Conservation (phyloP, 768 basidiomycete genomes). For the Auriscalpium orientale region DNA sequence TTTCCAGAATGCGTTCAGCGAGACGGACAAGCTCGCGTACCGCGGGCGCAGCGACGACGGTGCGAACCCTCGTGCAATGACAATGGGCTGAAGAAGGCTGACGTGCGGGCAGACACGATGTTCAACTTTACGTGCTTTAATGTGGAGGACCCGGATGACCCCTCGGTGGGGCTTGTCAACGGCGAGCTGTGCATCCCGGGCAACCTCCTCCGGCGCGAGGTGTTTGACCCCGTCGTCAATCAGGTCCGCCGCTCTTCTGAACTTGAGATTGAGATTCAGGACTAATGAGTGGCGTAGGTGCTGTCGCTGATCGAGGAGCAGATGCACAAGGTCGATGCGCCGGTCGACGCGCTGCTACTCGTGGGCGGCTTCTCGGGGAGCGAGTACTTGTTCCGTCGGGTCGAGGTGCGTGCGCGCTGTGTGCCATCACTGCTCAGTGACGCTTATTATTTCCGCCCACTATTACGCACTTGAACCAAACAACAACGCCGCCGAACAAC, state of each 20-base stretch:
- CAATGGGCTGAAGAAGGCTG: background rate
- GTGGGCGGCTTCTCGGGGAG: conserved; percentile 88
- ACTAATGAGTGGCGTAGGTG: conserved; percentile 39
- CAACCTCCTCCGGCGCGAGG: conserved; percentile 67
- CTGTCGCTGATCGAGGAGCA: conserved; percentile 75
- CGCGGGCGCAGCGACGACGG: conserved; percentile 69
- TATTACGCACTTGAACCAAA: too few relatives aligned
- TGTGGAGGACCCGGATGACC: conserved; percentile 74
- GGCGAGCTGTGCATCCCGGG: conserved; percentile 83
- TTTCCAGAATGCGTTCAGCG: conserved; percentile 85
- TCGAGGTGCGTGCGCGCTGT: conserved; percentile 49
- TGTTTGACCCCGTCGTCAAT: conserved; percentile 82
- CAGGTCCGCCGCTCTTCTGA: conserved; percentile 39
- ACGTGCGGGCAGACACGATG: conserved; percentile 48
- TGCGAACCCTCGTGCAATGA: conserved; percentile 24
- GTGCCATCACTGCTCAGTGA: conserved; percentile 15
- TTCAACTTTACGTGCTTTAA: conserved; percentile 92
- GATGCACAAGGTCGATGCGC: conserved; percentile 54
- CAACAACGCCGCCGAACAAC: too few relatives aligned
- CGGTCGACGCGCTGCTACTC: conserved; percentile 76
- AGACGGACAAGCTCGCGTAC: conserved; percentile 81
- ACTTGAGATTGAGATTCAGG: background rate
- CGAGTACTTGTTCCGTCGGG: conserved; percentile 74
- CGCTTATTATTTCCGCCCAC: too few relatives aligned
- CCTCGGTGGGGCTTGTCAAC: conserved; percentile 70